These are phyloP conservation scores for Sophora flavescens DNA, from an alignment of 306 rosid species.

Conservation along the genomic window DNA sequence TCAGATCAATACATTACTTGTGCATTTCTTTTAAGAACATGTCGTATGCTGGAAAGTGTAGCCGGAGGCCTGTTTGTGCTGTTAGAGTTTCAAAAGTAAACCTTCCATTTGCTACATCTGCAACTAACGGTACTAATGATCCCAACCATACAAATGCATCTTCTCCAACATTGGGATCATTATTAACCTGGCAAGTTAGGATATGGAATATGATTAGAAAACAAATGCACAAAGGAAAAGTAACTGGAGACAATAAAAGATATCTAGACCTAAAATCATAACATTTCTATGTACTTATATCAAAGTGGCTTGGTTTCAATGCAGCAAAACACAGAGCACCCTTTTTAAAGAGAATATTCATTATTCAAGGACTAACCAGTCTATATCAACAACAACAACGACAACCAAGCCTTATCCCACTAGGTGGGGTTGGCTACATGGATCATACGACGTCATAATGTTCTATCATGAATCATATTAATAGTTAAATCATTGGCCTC, in stretches of 20 bases:
- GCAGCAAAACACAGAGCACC: constrained; percentile 2
- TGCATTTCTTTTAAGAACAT: constrained; percentile 73
- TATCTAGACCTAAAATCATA: background rate
- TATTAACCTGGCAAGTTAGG: constrained; percentile 58
- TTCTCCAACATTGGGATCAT: constrained; percentile 80
- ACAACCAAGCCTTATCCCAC: too few relatives aligned
- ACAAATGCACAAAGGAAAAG: constrained; percentile 17
- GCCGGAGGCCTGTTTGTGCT: constrained; percentile 73
- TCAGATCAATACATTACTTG: constrained; percentile 58
- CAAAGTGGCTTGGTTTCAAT: constrained; percentile 10
- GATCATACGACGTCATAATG: too few relatives aligned
- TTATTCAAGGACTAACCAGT: background rate
- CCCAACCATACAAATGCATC: constrained; percentile 94
- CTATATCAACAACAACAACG: too few relatives aligned
- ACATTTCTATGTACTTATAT: constrained; percentile 9
- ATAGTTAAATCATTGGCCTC: too few relatives aligned
- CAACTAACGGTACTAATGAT: constrained; percentile 68
- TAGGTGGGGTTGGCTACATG: too few relatives aligned
- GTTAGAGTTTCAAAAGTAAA: constrained; percentile 87
- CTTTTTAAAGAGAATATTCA: constrained; percentile 13
- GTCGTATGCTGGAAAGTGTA: constrained; percentile 87
- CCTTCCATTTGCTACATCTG: constrained; percentile 83
- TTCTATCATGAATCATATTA: too few relatives aligned
- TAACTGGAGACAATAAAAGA: background rate
- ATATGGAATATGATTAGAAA: constrained; percentile 21